Base-by-base conservation (phyloP, 1,139 yeast genomes). In the Geotrichum europaeum region DNA sequence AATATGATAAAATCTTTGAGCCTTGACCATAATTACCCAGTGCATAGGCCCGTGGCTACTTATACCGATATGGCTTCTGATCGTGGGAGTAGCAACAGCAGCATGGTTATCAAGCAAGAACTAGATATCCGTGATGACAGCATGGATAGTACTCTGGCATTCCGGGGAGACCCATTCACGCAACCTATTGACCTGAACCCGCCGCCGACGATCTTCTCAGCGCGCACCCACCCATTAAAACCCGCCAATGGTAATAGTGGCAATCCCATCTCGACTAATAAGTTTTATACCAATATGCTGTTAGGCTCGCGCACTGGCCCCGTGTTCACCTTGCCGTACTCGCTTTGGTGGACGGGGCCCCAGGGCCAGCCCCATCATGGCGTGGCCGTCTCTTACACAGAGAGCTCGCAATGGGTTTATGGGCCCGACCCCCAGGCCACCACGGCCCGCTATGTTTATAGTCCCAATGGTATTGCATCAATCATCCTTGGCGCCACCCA, bases 281-380 rank as follows among this genome's bases (percentile, higher is more conserved):
- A 90, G 71, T 91, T 89, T 72, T 90, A 87, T 71, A 86, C 88
- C 10, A 91, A 91, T 73, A 75, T 90, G 70, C 75, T 89, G 63
- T 79, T 91, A 30, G 94, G 80, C 1, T 25, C 51, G 9, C 30
- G 88, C 69, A 80, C 82, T 13, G 75, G 4, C 28, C 60, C 60
- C n/a, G 60, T 56, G 15, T 45, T 34, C 34, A 53, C 57, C n/a
- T 53, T 50, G 50, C 60, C 60, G 15, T 57, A 47, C 55, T 40
- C 51, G 6, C 13, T 57, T 4, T 53, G 54, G 60, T 55, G 50
- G 47, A 49, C 53, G 28, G 47, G 47, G 22, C 20, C 47, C 18
- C 10, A 7, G 47, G 47, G 47, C 47, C 43, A 28, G 32, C 10
- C 50, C 22, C 34, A 45, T 85, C 69, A 84, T 57, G 89, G 89